Evolutionary conservation across 805 yeast species (phyloP).

Genomic region (Isabelozyma gotoi): DNA sequence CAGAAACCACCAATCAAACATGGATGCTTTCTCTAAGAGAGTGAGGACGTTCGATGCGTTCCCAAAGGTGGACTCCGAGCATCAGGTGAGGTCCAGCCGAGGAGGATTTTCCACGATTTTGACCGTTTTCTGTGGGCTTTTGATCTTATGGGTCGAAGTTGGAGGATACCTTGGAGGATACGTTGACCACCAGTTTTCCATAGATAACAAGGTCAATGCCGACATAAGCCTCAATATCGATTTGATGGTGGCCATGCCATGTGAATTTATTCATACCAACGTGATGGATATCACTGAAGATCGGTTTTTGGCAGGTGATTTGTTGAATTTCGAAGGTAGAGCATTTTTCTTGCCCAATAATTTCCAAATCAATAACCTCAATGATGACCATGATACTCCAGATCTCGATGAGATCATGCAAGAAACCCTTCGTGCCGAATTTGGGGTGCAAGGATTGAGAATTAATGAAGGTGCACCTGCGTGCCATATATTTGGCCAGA

Average conservation of each 20-base stretch:
- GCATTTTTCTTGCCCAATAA: constrained; percentile 52
- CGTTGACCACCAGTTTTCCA: constrained; percentile 73
- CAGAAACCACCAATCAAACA: too few species aligned
- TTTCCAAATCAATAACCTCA: constrained; percentile 46
- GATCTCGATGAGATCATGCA: constrained; percentile 66
- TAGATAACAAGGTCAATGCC: constrained; percentile 59
- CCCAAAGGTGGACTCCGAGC: constrained; percentile 48
- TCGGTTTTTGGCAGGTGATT: constrained; percentile 72
- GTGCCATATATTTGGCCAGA: constrained; percentile 81
- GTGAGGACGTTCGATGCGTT: constrained; percentile 50
- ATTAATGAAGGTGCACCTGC: constrained; percentile 62
- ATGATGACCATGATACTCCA: constrained; percentile 52
- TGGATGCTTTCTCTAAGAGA: constrained; percentile 35
- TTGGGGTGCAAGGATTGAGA: constrained; percentile 43
- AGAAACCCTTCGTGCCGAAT: constrained; percentile 67
- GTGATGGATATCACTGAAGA: constrained; percentile 80
- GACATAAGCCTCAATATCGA: constrained; percentile 74
- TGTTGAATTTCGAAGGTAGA: constrained; percentile 68
- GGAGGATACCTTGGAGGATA: constrained; percentile 85
- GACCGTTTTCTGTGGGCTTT: constrained; percentile 59
- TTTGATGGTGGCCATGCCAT: constrained; percentile 79
- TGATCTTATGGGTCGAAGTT: constrained; percentile 78
- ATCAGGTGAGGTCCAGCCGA: constrained; percentile 68
- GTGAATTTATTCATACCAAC: constrained; percentile 70
- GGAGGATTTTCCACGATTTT: constrained; percentile 75